Evolutionary conservation across 2,329 filamentous ascomycete genomes (phyloP).

Genomic region (Colletotrichum tropicale): DNA sequence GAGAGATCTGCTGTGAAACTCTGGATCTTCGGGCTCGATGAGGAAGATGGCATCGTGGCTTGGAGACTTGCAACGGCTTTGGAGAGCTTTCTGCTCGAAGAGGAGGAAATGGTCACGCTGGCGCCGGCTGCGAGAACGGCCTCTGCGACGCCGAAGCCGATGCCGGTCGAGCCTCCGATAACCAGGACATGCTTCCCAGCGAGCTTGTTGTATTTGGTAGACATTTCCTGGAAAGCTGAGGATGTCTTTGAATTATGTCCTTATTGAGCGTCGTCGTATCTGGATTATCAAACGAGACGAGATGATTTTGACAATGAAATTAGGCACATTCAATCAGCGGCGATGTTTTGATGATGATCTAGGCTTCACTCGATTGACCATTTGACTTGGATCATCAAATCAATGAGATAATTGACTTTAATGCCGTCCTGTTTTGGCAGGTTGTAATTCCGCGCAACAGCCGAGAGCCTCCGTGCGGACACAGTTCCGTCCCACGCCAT

Average conservation of each 20-base stretch:
- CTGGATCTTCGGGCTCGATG: constrained; percentile 23
- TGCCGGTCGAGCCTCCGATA: constrained; percentile 67
- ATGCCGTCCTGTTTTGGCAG: fast-evolving
- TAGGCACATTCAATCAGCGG: fast-evolving
- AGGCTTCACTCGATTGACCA: fast-evolving
- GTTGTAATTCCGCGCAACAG: not conserved
- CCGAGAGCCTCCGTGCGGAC: not conserved
- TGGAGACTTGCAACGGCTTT: constrained; percentile 48
- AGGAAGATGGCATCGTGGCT: fast-evolving
- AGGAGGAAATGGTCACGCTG: constrained; percentile 63
- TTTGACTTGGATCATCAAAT: fast-evolving
- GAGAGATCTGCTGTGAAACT: constrained; percentile 28
- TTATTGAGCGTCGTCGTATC: fast-evolving
- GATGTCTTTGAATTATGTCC: fast-evolving
- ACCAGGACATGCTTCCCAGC: constrained; percentile 53
- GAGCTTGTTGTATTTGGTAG: constrained; percentile 31
- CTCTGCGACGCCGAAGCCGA: constrained; percentile 66
- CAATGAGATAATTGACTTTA: not conserved
- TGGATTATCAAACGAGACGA: fast-evolving
- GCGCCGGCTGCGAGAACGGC: constrained; percentile 59
- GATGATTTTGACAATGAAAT: fast-evolving
- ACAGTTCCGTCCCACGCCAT: not conserved
- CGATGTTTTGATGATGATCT: not conserved
- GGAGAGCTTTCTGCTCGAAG: constrained; percentile 52
- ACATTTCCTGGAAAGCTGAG: not conserved